Percentiles rank a stretch among this genome's conserved stretches.
Evolutionary conservation across 2,329 filamentous ascomycete species (phyloP).

Genomic region (Fusarium liriodendri): DNA sequence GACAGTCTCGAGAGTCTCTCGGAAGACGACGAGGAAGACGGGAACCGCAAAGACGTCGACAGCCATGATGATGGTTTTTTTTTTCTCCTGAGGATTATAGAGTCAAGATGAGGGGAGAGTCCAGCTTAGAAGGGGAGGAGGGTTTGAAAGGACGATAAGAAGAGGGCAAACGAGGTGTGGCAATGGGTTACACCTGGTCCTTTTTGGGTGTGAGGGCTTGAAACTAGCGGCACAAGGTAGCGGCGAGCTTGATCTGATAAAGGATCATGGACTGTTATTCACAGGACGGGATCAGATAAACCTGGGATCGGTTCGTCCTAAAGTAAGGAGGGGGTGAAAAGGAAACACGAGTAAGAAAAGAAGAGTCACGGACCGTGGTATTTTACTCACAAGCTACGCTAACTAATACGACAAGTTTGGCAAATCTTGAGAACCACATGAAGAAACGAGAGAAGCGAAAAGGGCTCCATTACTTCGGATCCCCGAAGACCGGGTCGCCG

Average conservation of each 20-base stretch:
- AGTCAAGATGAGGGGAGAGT: not conserved
- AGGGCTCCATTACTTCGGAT: not conserved
- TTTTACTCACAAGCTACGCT: constrained; percentile 4
- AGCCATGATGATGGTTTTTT: constrained; percentile 58
- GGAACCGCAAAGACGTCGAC: constrained; percentile 80
- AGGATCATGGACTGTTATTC: not conserved
- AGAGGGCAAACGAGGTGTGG: constrained; percentile 5
- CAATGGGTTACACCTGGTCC: constrained; percentile 18
- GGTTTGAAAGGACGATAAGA: not conserved
- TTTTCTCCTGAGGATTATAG: not conserved
- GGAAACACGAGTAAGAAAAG: not conserved
- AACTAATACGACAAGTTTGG: constrained; percentile 15
- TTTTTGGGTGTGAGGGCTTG: constrained; percentile 17
- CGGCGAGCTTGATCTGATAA: constrained; percentile 9
- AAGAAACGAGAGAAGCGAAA: constrained; percentile 1
- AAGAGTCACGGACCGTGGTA: constrained; percentile 18
- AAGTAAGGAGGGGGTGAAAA: not conserved
- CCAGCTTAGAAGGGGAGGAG: not conserved
- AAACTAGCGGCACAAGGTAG: not conserved
- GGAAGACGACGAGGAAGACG: constrained; percentile 91
- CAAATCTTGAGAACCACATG: constrained; percentile 14
- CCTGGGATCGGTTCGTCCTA: not conserved
- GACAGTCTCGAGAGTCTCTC: constrained; percentile 84
- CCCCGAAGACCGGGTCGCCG: constrained; percentile 1
- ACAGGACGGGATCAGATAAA: constrained; percentile 32